Conservation (phyloP, 164 flowering plant genomes). For the Umbellularia californica region DNA sequence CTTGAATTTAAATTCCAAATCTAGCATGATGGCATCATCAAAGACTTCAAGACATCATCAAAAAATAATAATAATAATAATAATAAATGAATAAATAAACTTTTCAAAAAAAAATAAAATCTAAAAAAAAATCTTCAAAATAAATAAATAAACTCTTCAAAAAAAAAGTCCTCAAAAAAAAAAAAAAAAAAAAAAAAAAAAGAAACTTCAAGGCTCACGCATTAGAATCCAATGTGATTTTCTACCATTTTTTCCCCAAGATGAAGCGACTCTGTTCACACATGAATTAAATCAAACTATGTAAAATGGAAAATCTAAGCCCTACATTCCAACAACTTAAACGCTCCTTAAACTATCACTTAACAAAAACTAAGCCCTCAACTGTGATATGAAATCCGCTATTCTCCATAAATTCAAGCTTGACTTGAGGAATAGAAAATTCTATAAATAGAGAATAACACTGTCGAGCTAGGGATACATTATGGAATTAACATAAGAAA, state of each 20-base stretch:
- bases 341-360: not conserved
- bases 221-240: not conserved
- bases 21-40: too few species aligned
- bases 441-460: not conserved
- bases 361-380: not conserved
- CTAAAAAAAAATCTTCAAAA: too few species aligned
- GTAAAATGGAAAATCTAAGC: not conserved
- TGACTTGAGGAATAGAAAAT: not conserved
- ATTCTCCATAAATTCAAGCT: not conserved
- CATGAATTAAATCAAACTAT: not conserved
- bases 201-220: too few species aligned
- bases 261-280: not conserved
- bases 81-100: too few species aligned
- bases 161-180: too few species aligned
- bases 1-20: too few species aligned
- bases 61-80: too few species aligned
- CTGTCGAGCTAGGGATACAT: not conserved
- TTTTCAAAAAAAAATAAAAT: too few species aligned
- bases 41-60: too few species aligned
- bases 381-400: not conserved
- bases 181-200: too few species aligned
- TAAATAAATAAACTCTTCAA: too few species aligned
- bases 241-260: not conserved
- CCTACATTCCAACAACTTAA: not conserved
- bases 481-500: not conserved